A percentile compares a stretch with the other conserved stretches of the same genome.
Evolutionary conservation across 2,329 filamentous ascomycete species (phyloP).

Genomic region (Coccinonectria pachysandricola): DNA sequence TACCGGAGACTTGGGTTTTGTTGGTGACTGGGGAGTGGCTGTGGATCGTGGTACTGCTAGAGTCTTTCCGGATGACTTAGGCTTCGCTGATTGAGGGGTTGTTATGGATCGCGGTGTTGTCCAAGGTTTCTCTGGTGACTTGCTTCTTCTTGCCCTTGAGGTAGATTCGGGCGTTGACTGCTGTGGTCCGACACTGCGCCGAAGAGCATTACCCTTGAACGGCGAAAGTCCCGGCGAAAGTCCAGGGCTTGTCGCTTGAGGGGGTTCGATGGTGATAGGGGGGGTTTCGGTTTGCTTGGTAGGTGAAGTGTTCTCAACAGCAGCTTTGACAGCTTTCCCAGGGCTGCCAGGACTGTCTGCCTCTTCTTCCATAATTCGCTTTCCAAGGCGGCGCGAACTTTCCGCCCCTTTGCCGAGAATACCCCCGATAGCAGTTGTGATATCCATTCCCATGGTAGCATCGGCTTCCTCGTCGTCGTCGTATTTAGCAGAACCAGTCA

Average conservation of each 20-base stretch:
- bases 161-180: slow-evolving; percentile 30
- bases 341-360: slow-evolving; percentile 37
- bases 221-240: slow-evolving; percentile 36
- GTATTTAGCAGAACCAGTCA: slow-evolving; percentile 24
- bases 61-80: background rate
- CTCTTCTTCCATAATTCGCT: slow-evolving; percentile 50
- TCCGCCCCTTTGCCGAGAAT: slow-evolving; percentile 39
- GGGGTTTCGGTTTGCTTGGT: slow-evolving; percentile 14
- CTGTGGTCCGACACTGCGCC: slow-evolving; percentile 33
- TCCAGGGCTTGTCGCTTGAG: slow-evolving; percentile 42
- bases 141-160: slow-evolving; percentile 12
- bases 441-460: slow-evolving; percentile 49
- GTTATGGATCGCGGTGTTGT: slow-evolving; percentile 1
- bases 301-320: slow-evolving; percentile 13
- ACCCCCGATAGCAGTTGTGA: slow-evolving; percentile 52
- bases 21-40: slow-evolving; percentile 4
- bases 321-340: slow-evolving; percentile 25
- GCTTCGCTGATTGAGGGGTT: slow-evolving; percentile 4
- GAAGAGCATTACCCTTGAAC: slow-evolving; percentile 39
- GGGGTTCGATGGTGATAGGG: slow-evolving; percentile 18
- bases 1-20: too few species aligned
- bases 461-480: slow-evolving; percentile 22
- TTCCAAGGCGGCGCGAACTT: slow-evolving; percentile 30
- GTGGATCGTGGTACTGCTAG: too few species aligned
- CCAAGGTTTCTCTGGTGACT: slow-evolving; percentile 15